phyloP scores from a whole-genome alignment of 2,329 filamentous ascomycete species.

The Plectosphaerella sp. region DNA sequence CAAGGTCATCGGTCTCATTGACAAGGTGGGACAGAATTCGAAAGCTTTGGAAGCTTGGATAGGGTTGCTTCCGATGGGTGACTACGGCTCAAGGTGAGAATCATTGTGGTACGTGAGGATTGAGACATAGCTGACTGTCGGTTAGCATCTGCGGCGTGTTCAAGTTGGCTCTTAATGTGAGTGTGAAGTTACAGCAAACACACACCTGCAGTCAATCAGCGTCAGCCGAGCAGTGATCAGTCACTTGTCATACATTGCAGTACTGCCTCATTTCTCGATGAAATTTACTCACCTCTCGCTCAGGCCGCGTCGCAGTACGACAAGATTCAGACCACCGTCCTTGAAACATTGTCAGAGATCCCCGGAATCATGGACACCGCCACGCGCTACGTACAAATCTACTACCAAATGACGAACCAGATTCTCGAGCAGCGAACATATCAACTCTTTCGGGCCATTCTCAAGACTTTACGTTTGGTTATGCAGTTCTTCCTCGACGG shows the following conservation, averaged over 20 bases:
- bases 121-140: too few species aligned
- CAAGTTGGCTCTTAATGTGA: too few species aligned
- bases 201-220: too few species aligned
- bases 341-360: constrained; percentile 7
- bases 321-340: background rate
- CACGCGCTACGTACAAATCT: constrained; percentile 7
- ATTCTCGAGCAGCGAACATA: constrained; percentile 7
- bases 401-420: constrained; percentile 5
- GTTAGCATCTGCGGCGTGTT: too few species aligned
- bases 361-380: constrained; percentile 7
- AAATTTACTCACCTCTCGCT: too few species aligned
- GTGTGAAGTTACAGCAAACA: too few species aligned
- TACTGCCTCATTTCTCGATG: too few species aligned
- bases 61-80: constrained; percentile 3
- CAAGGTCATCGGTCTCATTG: constrained; percentile 2
- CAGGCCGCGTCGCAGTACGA: too few species aligned
- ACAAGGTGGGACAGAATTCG: constrained; percentile 4
- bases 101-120: too few species aligned
- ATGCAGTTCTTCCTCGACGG: constrained; percentile 11
- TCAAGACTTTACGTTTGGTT: constrained; percentile 4
- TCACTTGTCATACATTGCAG: too few species aligned
- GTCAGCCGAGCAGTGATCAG: too few species aligned
- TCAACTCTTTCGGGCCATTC: constrained; percentile 6
- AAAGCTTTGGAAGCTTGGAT: constrained; percentile 5
- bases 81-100: background rate